Evolutionary conservation across 2,329 filamentous ascomycete genomes (phyloP).

Genomic region (Fusarium graminum): DNA sequence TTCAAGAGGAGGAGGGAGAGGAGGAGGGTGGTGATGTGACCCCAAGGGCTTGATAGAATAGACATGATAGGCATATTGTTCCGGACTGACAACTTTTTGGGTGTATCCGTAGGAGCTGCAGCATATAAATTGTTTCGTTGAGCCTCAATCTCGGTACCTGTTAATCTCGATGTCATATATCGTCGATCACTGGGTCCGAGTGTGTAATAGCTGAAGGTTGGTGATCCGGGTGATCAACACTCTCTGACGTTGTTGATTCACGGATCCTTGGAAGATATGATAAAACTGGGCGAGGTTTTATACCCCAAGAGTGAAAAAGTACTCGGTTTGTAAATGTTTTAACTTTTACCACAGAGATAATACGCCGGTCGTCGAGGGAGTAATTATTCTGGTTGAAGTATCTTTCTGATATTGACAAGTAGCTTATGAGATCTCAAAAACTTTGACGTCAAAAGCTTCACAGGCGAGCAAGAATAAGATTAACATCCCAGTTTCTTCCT

Average conservation of each 20-base stretch:
- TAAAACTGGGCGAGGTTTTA: constrained; percentile 6
- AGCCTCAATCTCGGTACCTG: constrained; percentile 42
- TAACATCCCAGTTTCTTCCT: constrained; percentile 1
- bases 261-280: constrained; percentile 29
- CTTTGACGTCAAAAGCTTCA: constrained; percentile 12
- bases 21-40: constrained; percentile 11
- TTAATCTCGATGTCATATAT: constrained; percentile 40
- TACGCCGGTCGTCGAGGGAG: not conserved
- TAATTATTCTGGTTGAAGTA: not conserved
- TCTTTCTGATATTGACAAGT: not conserved
- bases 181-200: constrained; percentile 37
- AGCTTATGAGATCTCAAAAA: not conserved
- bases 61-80: constrained; percentile 30
- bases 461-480: constrained; percentile 8
- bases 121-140: constrained; percentile 30
- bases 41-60: constrained; percentile 20
- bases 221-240: constrained; percentile 30
- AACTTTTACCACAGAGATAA: not conserved
- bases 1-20: constrained; percentile 22
- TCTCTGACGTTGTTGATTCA: constrained; percentile 38
- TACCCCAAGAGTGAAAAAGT: not conserved
- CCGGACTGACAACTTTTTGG: not conserved
- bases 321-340: not conserved
- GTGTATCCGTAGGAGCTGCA: not conserved
- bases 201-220: constrained; percentile 13